A percentile compares a stretch with the other conserved stretches of the same genome.
Conservation (phyloP, 2,329 filamentous ascomycete species). For the Cercospora berteroae region DNA sequence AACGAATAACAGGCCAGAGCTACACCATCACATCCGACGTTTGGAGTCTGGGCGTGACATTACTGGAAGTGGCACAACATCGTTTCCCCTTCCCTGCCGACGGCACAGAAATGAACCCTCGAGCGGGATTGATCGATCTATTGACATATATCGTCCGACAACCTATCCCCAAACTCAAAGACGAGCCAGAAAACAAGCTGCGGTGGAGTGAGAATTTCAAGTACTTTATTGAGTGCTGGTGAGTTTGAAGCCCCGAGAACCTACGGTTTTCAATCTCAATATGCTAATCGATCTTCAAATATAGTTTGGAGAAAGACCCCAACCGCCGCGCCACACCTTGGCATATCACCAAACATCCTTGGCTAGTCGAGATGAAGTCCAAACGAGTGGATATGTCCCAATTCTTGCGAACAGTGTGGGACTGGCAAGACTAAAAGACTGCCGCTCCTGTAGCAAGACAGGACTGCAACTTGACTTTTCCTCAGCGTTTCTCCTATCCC, state of each 20-base stretch:
- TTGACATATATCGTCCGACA: conserved; percentile 97
- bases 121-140: conserved; percentile 88
- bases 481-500: too few species aligned
- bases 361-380: conserved; percentile 93
- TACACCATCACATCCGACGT: conserved; percentile 99
- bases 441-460: too few species aligned
- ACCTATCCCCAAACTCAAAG: conserved; percentile 90
- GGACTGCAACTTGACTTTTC: too few species aligned
- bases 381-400: conserved; percentile 98
- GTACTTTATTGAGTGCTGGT: conserved; percentile 99
- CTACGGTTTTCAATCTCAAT: too few species aligned
- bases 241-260: conserved; percentile 41
- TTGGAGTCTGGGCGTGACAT: conserved; percentile 93
- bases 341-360: conserved; percentile 98
- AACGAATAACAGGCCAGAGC: conserved; percentile 93
- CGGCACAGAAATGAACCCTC: conserved; percentile 90
- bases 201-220: conserved; percentile 98
- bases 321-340: conserved; percentile 85
- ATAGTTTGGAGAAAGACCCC: conserved; percentile 89
- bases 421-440: conserved; percentile 70
- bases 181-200: conserved; percentile 74
- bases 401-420: conserved; percentile 94
- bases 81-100: conserved; percentile 97
- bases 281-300: not conserved
- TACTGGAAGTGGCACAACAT: conserved; percentile 99